Evolutionary conservation across 805 yeast species (phyloP).

Genomic region (Barnettozyma pratensis): DNA sequence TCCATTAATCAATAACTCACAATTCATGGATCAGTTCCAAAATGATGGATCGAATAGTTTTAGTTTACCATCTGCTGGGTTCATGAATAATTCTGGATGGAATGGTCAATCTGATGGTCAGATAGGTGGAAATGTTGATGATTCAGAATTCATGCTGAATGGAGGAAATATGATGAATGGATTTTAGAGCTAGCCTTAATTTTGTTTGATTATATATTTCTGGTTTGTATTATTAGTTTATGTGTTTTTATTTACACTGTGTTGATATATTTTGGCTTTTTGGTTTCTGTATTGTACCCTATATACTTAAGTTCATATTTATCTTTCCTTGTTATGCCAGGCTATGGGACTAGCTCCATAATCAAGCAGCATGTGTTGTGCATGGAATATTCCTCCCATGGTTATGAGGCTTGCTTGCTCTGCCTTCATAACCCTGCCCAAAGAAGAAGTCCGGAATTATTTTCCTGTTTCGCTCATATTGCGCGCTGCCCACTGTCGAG

Average conservation of each 20-base stretch:
- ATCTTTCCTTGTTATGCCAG: too few relatives aligned
- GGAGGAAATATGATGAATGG: constrained; percentile 13
- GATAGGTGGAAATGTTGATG: constrained; percentile 6
- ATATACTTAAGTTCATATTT: too few relatives aligned
- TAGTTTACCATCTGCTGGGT: background rate
- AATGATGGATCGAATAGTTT: constrained; percentile 8
- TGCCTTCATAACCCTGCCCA: too few relatives aligned
- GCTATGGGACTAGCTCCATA: too few relatives aligned
- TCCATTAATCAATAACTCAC: constrained; percentile 12
- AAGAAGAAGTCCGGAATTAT: background rate
- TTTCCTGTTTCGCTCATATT: background rate
- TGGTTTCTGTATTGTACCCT: too few relatives aligned
- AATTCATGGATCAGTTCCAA: constrained; percentile 22
- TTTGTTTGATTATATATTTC: too few relatives aligned
- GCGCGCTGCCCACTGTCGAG: background rate
- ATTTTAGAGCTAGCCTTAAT: background rate
- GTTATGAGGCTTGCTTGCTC: too few relatives aligned
- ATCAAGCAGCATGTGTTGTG: too few relatives aligned
- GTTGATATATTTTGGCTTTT: too few relatives aligned
- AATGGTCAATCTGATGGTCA: background rate
- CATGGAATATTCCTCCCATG: too few relatives aligned
- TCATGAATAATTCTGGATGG: background rate
- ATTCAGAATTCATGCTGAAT: constrained; percentile 5
- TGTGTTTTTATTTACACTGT: too few relatives aligned
- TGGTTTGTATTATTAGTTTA: too few relatives aligned